Evolutionary conservation across 306 rosid species (phyloP), one percentile per base, ranked within the genome.

Genomic region (Pterocarpus santalinus): DNA sequence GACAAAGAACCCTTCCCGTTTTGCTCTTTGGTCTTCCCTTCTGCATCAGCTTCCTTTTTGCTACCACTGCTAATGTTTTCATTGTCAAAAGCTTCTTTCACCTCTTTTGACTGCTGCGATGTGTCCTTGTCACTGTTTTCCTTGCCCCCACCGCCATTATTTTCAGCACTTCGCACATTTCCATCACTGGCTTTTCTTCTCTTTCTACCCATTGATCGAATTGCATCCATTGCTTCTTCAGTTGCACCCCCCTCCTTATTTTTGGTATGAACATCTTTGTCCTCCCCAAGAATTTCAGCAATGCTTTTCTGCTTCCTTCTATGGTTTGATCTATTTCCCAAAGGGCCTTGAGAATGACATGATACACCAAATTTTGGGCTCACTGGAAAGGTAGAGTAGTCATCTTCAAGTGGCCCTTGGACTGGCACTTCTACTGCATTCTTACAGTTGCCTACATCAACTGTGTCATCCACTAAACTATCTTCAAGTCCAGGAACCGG

Each of bases 231-330:
- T 72, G 52, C 77, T 82, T 81, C 88, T 52, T 63, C 76, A 35
- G 77, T 38, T 36, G 34, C 43, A 72, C 64, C 75, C 51, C 53
- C 81, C 35, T 73, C 89, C 69, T 44, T 80, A 57, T 38, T 63
- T 82, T 65, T 83, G 34, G 64, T 11, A 77, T 51, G 73, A 44
- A 62, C 79, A 80, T 72, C 86, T 30, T 58, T 79, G 63, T 83
- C 82, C 58, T 62, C 88, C 73, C 80, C 90, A 83, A 94, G 81
- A 75, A 94, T 85, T 80, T 92, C 92, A 17, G 95, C 94, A 62
- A 94, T 90, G 82, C 88, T 90, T 83, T 90, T 92, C 88, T 89
- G 90, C 84, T 94, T 94, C 85, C 97, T 92, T 69, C 84, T 75
- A 22, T 68, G 89, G 81, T 61, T 67, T 2, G 61, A 67, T 80